Evolutionary conservation across 139 green algal species (phyloP).

Genomic region (Dunaliella primolecta): DNA sequence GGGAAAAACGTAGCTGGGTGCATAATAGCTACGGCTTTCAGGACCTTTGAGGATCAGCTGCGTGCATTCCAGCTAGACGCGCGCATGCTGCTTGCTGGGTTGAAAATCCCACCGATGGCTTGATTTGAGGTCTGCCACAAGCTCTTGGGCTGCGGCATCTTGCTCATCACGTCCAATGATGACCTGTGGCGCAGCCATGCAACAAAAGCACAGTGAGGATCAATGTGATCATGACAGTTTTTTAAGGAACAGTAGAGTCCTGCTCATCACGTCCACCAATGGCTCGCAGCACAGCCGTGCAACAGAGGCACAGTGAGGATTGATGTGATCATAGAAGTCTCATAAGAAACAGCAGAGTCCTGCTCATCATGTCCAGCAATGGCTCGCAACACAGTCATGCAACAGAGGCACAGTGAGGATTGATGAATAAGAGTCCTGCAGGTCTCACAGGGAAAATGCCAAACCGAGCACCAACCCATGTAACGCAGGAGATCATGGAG

Average conservation of each 20-base stretch:
- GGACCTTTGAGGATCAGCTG: no score
- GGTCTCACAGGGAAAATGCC: no score
- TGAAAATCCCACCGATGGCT: not conserved
- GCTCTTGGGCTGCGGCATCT: not conserved
- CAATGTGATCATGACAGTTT: not conserved
- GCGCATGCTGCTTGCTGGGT: not conserved
- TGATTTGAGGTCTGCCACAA: conserved; percentile 32
- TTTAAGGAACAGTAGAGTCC: not conserved
- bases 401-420: not conserved
- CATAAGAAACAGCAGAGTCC: not conserved
- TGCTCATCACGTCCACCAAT: not conserved
- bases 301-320: not conserved
- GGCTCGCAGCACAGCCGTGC: not conserved
- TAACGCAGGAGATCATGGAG: no score
- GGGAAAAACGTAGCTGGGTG: no score
- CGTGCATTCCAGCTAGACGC: no score
- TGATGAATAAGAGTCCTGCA: no score
- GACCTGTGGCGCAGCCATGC: not conserved
- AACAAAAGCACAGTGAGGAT: not conserved
- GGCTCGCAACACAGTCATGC: not conserved
- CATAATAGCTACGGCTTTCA: no score
- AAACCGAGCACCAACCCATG: no score
- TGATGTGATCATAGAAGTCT: not conserved
- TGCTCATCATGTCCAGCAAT: not conserved
- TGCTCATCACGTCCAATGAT: not conserved